Conservation (phyloP, 345 rosid species). For the Trapa bicornis region DNA sequence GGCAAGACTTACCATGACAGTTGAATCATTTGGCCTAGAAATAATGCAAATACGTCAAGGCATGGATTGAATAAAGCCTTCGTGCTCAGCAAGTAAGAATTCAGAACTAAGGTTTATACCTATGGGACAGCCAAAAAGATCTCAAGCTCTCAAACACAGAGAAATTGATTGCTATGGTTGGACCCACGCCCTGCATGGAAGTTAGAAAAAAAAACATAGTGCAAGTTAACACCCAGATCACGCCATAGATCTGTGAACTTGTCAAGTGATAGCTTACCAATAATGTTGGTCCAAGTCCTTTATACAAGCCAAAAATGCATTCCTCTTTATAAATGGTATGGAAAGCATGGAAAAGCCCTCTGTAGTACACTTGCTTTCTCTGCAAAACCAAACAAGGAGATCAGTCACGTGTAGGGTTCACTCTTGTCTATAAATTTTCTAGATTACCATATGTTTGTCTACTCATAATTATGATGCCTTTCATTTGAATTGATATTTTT, state of each 20-base stretch:
- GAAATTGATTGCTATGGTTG: conserved; percentile 84
- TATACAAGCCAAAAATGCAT: conserved; percentile 73
- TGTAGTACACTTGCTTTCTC: conserved; percentile 67
- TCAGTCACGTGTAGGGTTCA: not conserved
- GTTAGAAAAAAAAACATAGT: not conserved
- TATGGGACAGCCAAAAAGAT: conserved; percentile 56
- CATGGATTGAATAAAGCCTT: not conserved
- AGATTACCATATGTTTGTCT: not conserved
- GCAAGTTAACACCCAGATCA: not conserved
- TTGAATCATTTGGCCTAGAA: conserved; percentile 63
- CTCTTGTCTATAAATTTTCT: not conserved
- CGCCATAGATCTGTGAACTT: conserved; percentile 8
- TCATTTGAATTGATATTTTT: not conserved
- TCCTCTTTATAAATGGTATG: conserved; percentile 72
- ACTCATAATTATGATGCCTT: not conserved
- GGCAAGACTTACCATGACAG: conserved; percentile 45
- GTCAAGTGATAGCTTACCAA: conserved; percentile 36
- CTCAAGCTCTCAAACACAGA: conserved; percentile 59
- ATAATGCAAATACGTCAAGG: conserved; percentile 1
- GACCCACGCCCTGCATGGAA: conserved; percentile 74
- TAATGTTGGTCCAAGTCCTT: conserved; percentile 93
- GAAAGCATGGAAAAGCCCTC: conserved; percentile 71
- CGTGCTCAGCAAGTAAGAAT: conserved; percentile 1
- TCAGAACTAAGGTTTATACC: conserved; percentile 24
- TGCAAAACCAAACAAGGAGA: conserved; percentile 20